These are phyloP conservation scores for Trichoderma brevicompactum DNA, from an alignment of 2,329 filamentous ascomycete genomes.

Conservation along the genomic window DNA sequence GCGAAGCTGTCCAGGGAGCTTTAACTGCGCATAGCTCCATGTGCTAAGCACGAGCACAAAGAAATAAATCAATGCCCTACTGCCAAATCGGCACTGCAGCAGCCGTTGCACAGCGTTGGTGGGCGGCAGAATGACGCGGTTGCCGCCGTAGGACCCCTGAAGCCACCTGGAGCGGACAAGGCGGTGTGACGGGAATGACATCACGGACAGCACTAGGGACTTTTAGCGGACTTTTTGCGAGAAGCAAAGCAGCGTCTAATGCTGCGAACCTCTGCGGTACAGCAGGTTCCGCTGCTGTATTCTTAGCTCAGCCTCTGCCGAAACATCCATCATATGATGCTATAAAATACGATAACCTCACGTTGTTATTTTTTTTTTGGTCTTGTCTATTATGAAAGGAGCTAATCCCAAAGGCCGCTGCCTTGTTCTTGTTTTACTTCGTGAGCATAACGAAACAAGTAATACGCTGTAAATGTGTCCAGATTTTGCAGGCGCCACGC, in stretches of 20 bases:
- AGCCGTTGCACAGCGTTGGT: background rate
- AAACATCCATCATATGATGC: background rate
- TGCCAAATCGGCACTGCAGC: conserved; percentile 13
- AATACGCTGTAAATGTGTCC: conserved; percentile 15
- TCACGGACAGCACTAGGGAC: conserved; percentile 6
- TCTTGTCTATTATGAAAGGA: background rate
- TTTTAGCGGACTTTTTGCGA: background rate
- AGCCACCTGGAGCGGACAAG: conserved; percentile 15
- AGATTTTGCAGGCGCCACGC: conserved; percentile 2
- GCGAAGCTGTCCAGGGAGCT: background rate
- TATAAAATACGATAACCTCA: background rate
- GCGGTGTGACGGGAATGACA: conserved; percentile 26
- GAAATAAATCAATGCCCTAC: too few relatives aligned
- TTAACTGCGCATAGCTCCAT: too few relatives aligned
- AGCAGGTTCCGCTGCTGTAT: background rate
- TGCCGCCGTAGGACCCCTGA: conserved; percentile 22
- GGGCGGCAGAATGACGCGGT: conserved; percentile 27
- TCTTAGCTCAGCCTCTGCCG: background rate
- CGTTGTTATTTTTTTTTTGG: background rate
- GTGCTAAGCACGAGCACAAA: too few relatives aligned
- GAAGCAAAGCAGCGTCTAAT: too few relatives aligned
- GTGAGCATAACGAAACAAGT: background rate
- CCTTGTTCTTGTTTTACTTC: background rate
- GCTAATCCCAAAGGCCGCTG: background rate
- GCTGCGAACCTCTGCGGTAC: too few relatives aligned